Evolutionary conservation across 2,329 filamentous ascomycete species (phyloP).

Genomic region (Alternaria consortialis): DNA sequence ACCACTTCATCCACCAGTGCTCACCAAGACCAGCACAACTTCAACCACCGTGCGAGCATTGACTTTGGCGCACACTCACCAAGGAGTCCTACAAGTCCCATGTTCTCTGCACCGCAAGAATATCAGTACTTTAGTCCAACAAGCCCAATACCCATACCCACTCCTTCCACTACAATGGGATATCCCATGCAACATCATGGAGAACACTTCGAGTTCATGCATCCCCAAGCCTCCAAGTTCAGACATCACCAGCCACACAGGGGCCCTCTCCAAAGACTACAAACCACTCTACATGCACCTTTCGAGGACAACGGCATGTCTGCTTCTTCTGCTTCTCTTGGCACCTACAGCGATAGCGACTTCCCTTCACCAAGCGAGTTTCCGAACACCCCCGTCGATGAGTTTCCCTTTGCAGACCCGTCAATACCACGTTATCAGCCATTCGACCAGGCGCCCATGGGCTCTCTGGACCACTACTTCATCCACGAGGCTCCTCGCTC

Average conservation of each 20-base stretch:
- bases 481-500: slow-evolving; percentile 48
- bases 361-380: slow-evolving; percentile 59
- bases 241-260: slow-evolving; percentile 50
- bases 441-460: slow-evolving; percentile 47
- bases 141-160: slow-evolving; percentile 53
- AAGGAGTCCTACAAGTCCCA: slow-evolving; percentile 48
- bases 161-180: slow-evolving; percentile 45
- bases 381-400: slow-evolving; percentile 57
- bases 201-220: slow-evolving; percentile 51
- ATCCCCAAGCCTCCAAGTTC: slow-evolving; percentile 48
- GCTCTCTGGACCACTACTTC: slow-evolving; percentile 51
- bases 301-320: slow-evolving; percentile 56
- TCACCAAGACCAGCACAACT: slow-evolving; percentile 38
- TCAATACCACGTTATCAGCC: slow-evolving; percentile 50
- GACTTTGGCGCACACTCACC: slow-evolving; percentile 48
- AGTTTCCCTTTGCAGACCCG: slow-evolving; percentile 53
- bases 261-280: slow-evolving; percentile 54
- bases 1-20: slow-evolving; percentile 30
- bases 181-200: slow-evolving; percentile 53
- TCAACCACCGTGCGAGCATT: slow-evolving; percentile 42
- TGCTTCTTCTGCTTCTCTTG: slow-evolving; percentile 56
- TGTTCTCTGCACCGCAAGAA: slow-evolving; percentile 49
- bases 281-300: slow-evolving; percentile 52
- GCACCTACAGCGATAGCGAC: slow-evolving; percentile 59
- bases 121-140: slow-evolving; percentile 50